These are phyloP conservation scores for Phytophthora parvispora DNA, from an alignment of 352 stramenopile species.

Conservation along the genomic window DNA sequence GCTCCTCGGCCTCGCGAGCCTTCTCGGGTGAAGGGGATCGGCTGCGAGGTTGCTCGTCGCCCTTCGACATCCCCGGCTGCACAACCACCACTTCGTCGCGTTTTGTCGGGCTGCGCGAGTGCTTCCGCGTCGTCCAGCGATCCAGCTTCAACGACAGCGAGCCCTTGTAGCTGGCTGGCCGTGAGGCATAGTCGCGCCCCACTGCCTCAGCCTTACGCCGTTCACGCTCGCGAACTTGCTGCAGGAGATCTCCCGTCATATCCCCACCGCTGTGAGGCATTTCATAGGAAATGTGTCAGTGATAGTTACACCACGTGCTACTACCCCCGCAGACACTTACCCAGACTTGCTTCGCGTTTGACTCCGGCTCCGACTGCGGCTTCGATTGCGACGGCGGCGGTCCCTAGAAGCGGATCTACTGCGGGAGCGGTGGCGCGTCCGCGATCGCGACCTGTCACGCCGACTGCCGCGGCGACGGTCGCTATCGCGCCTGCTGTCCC, in stretches of 20 bases:
- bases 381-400: slow-evolving; percentile 45
- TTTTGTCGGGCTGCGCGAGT: slow-evolving; percentile 75
- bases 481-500: slow-evolving; percentile 34
- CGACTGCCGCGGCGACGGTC: slow-evolving; percentile 37
- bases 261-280: slow-evolving; percentile 24
- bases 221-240: slow-evolving; percentile 94
- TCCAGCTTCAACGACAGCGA: slow-evolving; percentile 94
- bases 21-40: slow-evolving; percentile 41
- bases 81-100: slow-evolving; percentile 59
- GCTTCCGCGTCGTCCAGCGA: slow-evolving; percentile 83
- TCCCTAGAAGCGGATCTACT: slow-evolving; percentile 42
- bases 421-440: slow-evolving; percentile 45
- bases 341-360: slow-evolving; percentile 22
- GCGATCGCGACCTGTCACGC: slow-evolving; percentile 53
- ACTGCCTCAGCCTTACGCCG: slow-evolving; percentile 91
- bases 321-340: slow-evolving; percentile 27
- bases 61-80: slow-evolving; percentile 42
- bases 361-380: slow-evolving; percentile 42
- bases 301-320: too few relatives aligned
- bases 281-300: too few relatives aligned
- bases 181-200: slow-evolving; percentile 92
- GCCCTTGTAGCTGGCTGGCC: slow-evolving; percentile 93
- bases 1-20: slow-evolving; percentile 63
- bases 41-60: slow-evolving; percentile 29
- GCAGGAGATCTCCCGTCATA: slow-evolving; percentile 87